Base-by-base conservation (phyloP, 768 basidiomycete genomes). In the Chlorophyllum brunneum region DNA sequence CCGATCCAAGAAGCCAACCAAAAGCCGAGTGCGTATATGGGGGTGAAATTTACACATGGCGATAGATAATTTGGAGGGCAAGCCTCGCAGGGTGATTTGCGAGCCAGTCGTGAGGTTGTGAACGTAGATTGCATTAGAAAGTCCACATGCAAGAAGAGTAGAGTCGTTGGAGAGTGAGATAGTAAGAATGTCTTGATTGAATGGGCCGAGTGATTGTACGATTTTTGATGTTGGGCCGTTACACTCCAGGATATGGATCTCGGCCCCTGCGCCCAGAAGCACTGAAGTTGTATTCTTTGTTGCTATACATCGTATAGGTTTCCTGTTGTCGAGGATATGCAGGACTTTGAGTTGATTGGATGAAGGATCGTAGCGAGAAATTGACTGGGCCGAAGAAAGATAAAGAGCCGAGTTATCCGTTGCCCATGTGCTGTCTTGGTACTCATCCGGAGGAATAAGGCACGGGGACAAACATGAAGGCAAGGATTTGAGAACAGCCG, bases 131-230 rank as follows among this genome's bases (percentile, higher is more conserved):
- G 75, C 74, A 34, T 68, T 67, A 0, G 69, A 56, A 7, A 86
- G 80, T 2, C 79, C 77, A 1, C 79, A 79, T 0, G 82, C 81
- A 27, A 89, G 74, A 18, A 85, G 63, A 3, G 73, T 73, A 10
- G 64, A 59, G 56, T 88, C 85, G 51, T 74, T 81, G 15, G 82
- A 84, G 2, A 87, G 63, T 0, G 86, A 76, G 6, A 90, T 61
- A 8, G 75, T 75, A 9, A 69, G 78, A 34, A 89, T 61, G 5
- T 72, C 48, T 1, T 65, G 54, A 51, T 76, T 79, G 66, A 86
- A 83, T 1, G 76, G 66, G 20, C 73, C 73, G 51, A 86, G 69
- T 5, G 76, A 79, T 47, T 77, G 75, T 2, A 69, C 55, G 44
- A 79, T 62, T 56, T 74, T 76, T 16, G 70, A 59, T 45, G 57